Conservation (phyloP, 305 asterid genomes). For the Coffea humblotiana region DNA sequence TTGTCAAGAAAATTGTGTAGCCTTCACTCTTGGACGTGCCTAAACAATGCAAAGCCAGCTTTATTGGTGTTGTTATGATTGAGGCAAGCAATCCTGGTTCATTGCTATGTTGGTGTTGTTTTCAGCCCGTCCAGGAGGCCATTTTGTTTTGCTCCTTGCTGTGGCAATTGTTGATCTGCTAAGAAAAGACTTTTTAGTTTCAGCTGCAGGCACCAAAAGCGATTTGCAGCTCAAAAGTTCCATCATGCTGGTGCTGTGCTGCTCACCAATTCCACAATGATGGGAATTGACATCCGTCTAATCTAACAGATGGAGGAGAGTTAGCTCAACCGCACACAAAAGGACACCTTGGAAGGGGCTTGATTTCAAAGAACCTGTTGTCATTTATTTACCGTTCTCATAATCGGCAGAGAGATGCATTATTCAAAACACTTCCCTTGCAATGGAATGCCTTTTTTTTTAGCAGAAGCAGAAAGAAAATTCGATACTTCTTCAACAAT, state of each 20-base stretch:
- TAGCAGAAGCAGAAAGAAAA: no score
- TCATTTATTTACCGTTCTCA: no score
- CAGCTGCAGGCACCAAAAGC: neutral
- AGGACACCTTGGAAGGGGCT: neutral
- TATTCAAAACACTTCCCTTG: neutral
- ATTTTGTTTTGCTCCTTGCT: neutral
- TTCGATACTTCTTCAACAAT: neutral
- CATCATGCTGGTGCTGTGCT: neutral
- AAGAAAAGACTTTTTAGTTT: neutral
- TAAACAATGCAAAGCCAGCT: neutral
- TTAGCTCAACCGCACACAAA: neutral
- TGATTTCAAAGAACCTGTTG: neutral
- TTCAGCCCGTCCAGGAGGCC: neutral
- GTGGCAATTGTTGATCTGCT: neutral
- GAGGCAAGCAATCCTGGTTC: neutral
- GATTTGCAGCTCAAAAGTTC: neutral
- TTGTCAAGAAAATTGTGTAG: neutral
- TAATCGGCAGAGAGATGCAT: no score
- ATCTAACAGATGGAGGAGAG: neutral
- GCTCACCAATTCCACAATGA: neutral
- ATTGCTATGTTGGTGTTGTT: neutral
- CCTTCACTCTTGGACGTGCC: neutral
- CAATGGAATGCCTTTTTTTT: neutral
- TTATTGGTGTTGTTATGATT: neutral
- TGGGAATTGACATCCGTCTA: neutral